Evolutionary conservation across 2,329 filamentous ascomycete species (phyloP).

Genomic region (Diplodia intermedia): DNA sequence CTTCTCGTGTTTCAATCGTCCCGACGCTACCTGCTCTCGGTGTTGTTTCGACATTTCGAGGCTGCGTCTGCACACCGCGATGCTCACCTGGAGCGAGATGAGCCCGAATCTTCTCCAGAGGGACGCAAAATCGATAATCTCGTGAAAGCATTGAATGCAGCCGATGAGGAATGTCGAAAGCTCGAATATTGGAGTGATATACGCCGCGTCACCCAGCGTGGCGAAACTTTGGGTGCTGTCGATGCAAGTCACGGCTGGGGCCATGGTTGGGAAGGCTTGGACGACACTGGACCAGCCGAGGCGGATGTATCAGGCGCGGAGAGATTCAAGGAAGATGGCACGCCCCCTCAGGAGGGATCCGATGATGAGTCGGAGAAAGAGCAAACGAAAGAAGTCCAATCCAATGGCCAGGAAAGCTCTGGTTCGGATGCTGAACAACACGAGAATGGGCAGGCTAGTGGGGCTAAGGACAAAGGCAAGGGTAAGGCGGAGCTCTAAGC

Average conservation of each 20-base stretch:
- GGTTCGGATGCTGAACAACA: not conserved
- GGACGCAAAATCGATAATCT: conserved; percentile 69
- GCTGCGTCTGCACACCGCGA: conserved; percentile 57
- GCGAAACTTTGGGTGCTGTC: conserved; percentile 15
- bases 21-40: conserved; percentile 74
- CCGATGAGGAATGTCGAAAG: conserved; percentile 78
- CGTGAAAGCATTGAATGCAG: conserved; percentile 74
- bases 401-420: not conserved
- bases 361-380: conserved; percentile 1
- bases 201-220: conserved; percentile 47
- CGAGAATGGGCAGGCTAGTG: not conserved
- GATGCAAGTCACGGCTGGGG: conserved; percentile 23
- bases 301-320: conserved; percentile 3
- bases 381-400: not conserved
- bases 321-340: conserved; percentile 22
- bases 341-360: not conserved
- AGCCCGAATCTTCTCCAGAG: conserved; percentile 55
- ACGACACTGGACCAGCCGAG: conserved; percentile 14
- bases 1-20: conserved; percentile 90
- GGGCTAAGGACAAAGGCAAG: conserved; percentile 26
- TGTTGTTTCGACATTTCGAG: conserved; percentile 66
- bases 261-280: conserved; percentile 20
- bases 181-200: conserved; percentile 87
- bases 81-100: conserved; percentile 51
- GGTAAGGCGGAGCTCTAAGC: conserved; percentile 31